Base-by-base conservation (phyloP, 2,329 filamentous ascomycete species). In the Talaromyces sp. region DNA sequence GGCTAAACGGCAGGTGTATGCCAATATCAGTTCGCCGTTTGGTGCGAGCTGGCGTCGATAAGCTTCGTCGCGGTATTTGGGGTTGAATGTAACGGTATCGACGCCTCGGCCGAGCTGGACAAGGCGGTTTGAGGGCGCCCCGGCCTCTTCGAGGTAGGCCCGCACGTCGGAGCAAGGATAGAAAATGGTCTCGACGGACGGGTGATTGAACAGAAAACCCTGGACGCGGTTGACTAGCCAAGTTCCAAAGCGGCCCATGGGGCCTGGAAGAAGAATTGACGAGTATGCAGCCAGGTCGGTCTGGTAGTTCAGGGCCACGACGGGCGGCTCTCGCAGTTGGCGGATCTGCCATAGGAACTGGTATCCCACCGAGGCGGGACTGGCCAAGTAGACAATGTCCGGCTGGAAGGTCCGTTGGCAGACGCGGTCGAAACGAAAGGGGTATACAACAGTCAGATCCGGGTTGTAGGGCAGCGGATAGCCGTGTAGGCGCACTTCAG, bases 401-500 rank as follows among this genome's bases (percentile, higher is more conserved):
- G 88, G 88, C 2, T 83, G 80, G 70, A 89, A 89, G 0, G 87
- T 87, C 53, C 81, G 79, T 5, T 78, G 75, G 72, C 85, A 89
- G 42, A 90, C 75, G 3, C 82, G 78, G 3, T 85, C 86, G 34
- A 90, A 80, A 27, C 86, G 83, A 61, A 90, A 87, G 0, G 88
- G 88, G 65, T 89, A 89, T 12, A 87, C 87, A 28, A 90, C 83
- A 8, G 87, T 88, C 53, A 90, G 79, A 67, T 90, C 87, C 0
- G 87, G 88, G 72, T 90, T 90, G 76, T 89, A 90, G 0, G 88
- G 88, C 1, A 90, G 75, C 5, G 87, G 86, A 65, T 87, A 88
- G 16, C 88, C 88, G 18, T 82, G 80, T 1, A 90, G 76, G 40
- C 59, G 55, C 42, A 59, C 62, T 61, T 59, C 59, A 4, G 59